phyloP scores from a whole-genome alignment of 108 stramenopile genomes.

The Cyclotella kingstonii region DNA sequence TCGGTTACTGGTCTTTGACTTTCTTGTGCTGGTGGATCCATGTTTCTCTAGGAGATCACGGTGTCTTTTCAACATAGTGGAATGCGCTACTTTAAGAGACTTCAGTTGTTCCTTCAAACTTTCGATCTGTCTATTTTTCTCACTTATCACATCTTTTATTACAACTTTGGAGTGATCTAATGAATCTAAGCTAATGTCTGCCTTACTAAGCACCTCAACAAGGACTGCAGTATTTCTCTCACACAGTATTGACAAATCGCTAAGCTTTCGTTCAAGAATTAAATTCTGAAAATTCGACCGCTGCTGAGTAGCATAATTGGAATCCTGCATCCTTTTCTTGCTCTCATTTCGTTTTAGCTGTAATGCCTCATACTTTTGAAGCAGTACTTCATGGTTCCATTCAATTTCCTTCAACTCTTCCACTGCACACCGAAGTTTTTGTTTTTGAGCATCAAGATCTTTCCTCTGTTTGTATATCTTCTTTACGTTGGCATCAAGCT shows the following conservation, averaged over 20 bases:
- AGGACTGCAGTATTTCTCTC: slow-evolving; percentile 65
- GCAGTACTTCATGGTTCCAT: slow-evolving; percentile 43
- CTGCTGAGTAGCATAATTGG: slow-evolving; percentile 66
- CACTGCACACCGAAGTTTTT: slow-evolving; percentile 19
- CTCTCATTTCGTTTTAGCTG: slow-evolving; percentile 19
- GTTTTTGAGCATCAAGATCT: slow-evolving; percentile 24
- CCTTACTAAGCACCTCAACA: slow-evolving; percentile 59
- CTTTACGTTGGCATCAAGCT: slow-evolving; percentile 15
- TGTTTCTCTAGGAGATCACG: slow-evolving; percentile 6
- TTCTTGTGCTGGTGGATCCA: background rate
- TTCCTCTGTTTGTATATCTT: slow-evolving; percentile 20
- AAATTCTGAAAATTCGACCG: slow-evolving; percentile 71
- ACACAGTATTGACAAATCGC: slow-evolving; percentile 34
- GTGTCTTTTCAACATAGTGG: slow-evolving; percentile 12
- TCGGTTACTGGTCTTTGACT: background rate
- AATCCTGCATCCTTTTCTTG: slow-evolving; percentile 21
- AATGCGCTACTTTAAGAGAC: slow-evolving; percentile 19
- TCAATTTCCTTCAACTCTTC: slow-evolving; percentile 37
- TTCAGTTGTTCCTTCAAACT: slow-evolving; percentile 19
- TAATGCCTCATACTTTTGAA: slow-evolving; percentile 32
- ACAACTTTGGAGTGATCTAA: slow-evolving; percentile 31
- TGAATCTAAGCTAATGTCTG: slow-evolving; percentile 55
- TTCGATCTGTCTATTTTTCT: slow-evolving; percentile 21
- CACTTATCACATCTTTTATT: slow-evolving; percentile 26
- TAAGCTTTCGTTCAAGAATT: slow-evolving; percentile 73